Base-by-base conservation (phyloP, 495 filamentous ascomycete species). In the Entonaema liquescens region DNA sequence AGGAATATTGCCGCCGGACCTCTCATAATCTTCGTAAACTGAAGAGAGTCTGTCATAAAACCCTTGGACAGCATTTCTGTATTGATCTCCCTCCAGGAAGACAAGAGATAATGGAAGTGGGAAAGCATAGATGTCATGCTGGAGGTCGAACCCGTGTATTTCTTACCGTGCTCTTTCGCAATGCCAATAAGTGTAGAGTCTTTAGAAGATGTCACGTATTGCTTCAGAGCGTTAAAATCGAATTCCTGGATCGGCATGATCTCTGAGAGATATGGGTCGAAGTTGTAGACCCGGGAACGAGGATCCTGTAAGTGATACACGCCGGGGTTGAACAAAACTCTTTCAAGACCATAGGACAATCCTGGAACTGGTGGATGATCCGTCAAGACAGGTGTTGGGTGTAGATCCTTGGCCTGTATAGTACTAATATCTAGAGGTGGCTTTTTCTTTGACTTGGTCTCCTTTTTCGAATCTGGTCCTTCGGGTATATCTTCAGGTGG, bases 191-290 rank as follows among this genome's bases (percentile, higher is more conserved):
- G 87, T 1, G 80, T 86, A 4, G 80, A 78, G 76, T 99, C 95
- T 73, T 89, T 88, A 2, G 96, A 98, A 1, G 95, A 97, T 0
- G 94, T 95, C 67, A 97, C 88, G 74, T 95, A 98, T 26, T 87
- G 81, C 76, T 92, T 92, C 23, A 98, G 78, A 2, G 93, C 88
- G 65, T 90, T 85, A 76, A 97, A 98, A 74, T 99, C 92, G 67
- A 99, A 98, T 76, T 98, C 93, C 1, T 85, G 81, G 1, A 94
- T 89, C 2, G 94, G 94, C 93, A 97, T 97, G 75, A 98, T 95
- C 59, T 86, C 86, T 55, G 93, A 88, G 25, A 98, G 86, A 75
- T 97, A 97, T 0, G 95, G 95, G 74, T 98, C 94, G 75, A 98
- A 98, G 76, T 98, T 98, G 83, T 86, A 98, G 40, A 97, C 92